Conservation (phyloP, 2,329 filamentous ascomycete genomes). For the Colletotrichum noveboracense region DNA sequence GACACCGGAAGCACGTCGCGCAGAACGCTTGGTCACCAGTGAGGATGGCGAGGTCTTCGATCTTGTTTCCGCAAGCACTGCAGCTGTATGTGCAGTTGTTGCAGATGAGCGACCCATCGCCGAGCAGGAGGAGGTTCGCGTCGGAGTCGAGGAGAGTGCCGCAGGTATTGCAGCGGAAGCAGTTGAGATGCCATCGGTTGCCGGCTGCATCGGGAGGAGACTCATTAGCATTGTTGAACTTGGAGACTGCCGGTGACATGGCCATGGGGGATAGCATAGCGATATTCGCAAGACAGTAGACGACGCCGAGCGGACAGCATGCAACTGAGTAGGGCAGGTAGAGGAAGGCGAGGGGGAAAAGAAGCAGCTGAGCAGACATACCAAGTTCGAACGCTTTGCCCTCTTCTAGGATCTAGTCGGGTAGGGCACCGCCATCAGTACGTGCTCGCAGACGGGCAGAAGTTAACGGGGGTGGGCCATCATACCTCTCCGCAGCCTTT, state of each 20-base stretch:
- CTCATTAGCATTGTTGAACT: slow-evolving; percentile 28
- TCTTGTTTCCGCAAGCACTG: slow-evolving; percentile 95
- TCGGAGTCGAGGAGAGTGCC: slow-evolving; percentile 96
- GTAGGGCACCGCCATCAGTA: slow-evolving; percentile 19
- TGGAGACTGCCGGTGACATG: slow-evolving; percentile 20
- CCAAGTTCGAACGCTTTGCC: slow-evolving; percentile 98
- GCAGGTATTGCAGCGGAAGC: slow-evolving; percentile 97
- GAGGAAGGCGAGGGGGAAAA: not conserved
- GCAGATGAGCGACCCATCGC: slow-evolving; percentile 97
- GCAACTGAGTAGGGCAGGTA: not conserved
- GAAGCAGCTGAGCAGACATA: slow-evolving; percentile 48
- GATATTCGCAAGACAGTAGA: not conserved
- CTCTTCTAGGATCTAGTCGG: slow-evolving; percentile 87
- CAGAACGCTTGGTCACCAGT: slow-evolving; percentile 98
- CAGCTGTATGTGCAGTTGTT: slow-evolving; percentile 99
- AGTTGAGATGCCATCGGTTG: slow-evolving; percentile 98
- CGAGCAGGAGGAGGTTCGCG: slow-evolving; percentile 93
- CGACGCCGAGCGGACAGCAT: not conserved
- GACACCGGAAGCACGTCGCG: slow-evolving; percentile 93
- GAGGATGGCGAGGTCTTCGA: slow-evolving; percentile 95
- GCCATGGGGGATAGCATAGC: slow-evolving; percentile 9
- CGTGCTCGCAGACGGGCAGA: slow-evolving; percentile 11
- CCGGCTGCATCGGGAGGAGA: slow-evolving; percentile 62
- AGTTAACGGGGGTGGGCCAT: slow-evolving; percentile 11
- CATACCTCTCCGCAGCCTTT: slow-evolving; percentile 91